Evolutionary conservation across 768 basidiomycete species (phyloP), one percentile per base, ranked within the genome.

Genomic region (Gautieria morchelliformis): DNA sequence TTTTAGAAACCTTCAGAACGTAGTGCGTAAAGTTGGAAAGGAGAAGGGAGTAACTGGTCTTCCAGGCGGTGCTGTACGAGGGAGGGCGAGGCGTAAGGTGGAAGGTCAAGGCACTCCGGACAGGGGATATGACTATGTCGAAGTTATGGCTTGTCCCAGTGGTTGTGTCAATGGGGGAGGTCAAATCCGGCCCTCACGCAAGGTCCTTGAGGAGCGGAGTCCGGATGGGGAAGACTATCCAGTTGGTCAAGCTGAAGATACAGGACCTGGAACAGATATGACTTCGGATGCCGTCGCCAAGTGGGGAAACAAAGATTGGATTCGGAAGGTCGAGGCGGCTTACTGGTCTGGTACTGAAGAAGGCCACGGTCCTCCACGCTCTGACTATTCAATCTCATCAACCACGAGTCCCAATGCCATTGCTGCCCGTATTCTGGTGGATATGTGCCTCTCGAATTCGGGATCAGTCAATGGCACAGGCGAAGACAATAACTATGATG

Each of bases 121-220:
- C 52, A 72, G 68, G 59, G 73, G 76, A 44, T 91, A 91, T 67
- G 92, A 95, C 72, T 96, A 93, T 69, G 85, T 95, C 41, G 93
- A 96, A 67, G 93, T 99, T 61, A 98, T 99, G 96, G 96, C 96
- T 35, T 99, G 96, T 73, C 96, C 96, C 0, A 85, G 87, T 0
- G 96, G 96, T 17, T 98, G 96, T 69, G 91, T 96, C 42, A 97
- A 97, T 67, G 96, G 96, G 8, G 96, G 95, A 20, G 96, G 96
- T 5, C 96, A 98, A 74, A 69, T 87, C 54, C 62, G 63, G 51
- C 66, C 59, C 52, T 60, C 53, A 57, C 58, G 30, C 53, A 49
- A 48, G 37, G n/a, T 39, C 14, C 17, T 48, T 3, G 46, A 50
- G 45, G 56, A 57, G 10, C 15, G 27, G 19, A 59, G 46, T 56